Percentiles rank a stretch among this genome's conserved stretches.
Conservation (phyloP, 148 eudicot genomes). For the Silene conica region DNA sequence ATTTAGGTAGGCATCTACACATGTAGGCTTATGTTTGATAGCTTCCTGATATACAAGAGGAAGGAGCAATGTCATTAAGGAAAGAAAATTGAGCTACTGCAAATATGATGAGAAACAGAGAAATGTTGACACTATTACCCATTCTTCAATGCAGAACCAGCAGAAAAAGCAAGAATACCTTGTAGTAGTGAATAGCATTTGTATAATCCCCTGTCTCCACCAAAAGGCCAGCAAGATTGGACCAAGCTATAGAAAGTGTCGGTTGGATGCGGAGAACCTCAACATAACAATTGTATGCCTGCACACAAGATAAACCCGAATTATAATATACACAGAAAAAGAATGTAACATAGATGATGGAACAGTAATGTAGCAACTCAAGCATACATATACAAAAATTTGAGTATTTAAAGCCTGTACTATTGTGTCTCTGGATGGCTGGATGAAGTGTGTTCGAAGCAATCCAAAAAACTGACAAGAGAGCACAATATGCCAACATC, state of each 20-base stretch:
- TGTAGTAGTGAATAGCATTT: slow-evolving; percentile 85
- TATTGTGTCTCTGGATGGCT: not conserved
- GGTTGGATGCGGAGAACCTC: slow-evolving; percentile 91
- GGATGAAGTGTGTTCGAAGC: not conserved
- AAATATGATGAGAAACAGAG: not conserved
- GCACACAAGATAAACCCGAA: slow-evolving; percentile 13
- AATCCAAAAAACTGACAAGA: not conserved
- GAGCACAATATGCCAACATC: not conserved
- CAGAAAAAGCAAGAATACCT: slow-evolving; percentile 36
- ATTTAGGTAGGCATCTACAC: slow-evolving; percentile 77
- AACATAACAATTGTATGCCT: slow-evolving; percentile 94
- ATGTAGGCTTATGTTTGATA: slow-evolving; percentile 76
- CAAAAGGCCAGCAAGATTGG: slow-evolving; percentile 92
- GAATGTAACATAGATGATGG: not conserved
- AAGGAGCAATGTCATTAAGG: slow-evolving; percentile 5
- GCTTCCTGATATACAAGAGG: slow-evolving; percentile 57
- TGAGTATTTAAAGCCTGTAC: not conserved
- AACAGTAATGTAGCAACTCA: slow-evolving; percentile 1
- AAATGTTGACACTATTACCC: not conserved
- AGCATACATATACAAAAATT: not conserved
- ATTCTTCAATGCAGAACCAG: slow-evolving; percentile 2
- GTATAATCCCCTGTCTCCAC: slow-evolving; percentile 86
- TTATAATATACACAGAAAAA: not conserved
- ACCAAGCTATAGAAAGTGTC: slow-evolving; percentile 84
- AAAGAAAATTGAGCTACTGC: not conserved